Conservation (phyloP, 306 rosid genomes). For the Medicago arabica region DNA sequence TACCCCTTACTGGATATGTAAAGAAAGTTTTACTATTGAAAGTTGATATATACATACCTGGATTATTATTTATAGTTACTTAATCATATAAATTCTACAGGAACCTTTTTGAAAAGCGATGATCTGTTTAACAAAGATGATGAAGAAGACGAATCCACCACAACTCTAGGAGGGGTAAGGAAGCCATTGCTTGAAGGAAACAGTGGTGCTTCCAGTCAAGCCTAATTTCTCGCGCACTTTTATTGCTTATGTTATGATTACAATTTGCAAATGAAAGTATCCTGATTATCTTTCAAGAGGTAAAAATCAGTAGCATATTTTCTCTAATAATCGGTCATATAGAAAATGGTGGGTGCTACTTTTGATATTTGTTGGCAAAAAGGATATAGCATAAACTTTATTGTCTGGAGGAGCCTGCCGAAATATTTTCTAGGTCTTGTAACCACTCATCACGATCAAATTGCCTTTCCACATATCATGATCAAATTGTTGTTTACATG, state of each 20-base stretch:
- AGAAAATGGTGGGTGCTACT: constrained; percentile 27
- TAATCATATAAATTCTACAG: constrained; percentile 48
- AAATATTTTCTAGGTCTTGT: constrained; percentile 4
- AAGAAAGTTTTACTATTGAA: constrained; percentile 6
- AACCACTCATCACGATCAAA: constrained; percentile 16
- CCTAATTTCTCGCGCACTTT: constrained; percentile 41
- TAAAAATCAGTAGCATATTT: constrained; percentile 21
- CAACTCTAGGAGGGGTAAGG: constrained; percentile 43
- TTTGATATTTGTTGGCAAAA: constrained; percentile 23
- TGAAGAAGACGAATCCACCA: constrained; percentile 48
- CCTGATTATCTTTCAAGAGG: constrained; percentile 37
- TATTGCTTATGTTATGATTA: constrained; percentile 16
- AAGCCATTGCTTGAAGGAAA: constrained; percentile 71
- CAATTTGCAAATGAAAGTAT: constrained; percentile 3
- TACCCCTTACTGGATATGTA: not conserved
- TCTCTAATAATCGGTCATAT: constrained; percentile 6
- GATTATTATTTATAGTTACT: not conserved
- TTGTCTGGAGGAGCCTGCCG: constrained; percentile 11
- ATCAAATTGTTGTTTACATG: constrained; percentile 19
- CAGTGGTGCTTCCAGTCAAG: constrained; percentile 41
- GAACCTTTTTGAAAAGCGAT: constrained; percentile 62
- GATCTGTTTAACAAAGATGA: constrained; percentile 51
- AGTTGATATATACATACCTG: constrained; percentile 1
- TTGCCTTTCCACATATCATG: constrained; percentile 15
- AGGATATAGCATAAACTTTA: constrained; percentile 7